Conservation (phyloP, 108 stramenopile species). For the Nitzschia putrida region DNA sequence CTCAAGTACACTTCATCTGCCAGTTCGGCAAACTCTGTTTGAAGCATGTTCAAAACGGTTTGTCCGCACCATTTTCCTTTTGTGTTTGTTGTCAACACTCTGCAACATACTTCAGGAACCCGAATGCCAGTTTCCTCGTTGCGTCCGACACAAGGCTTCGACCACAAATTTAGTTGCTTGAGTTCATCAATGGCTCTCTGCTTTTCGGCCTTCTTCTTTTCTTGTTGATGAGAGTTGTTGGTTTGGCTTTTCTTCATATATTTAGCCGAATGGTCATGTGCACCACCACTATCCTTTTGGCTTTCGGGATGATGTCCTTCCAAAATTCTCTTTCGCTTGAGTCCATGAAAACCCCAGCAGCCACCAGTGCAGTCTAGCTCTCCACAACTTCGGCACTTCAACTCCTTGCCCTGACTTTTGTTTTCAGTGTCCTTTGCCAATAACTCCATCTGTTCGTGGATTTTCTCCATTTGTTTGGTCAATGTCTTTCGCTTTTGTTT, state of each 20-base stretch:
- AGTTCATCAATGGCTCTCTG: conserved; percentile 54
- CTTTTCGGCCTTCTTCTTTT: conserved; percentile 41
- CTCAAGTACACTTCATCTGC: conserved; percentile 25
- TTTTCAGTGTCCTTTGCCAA: conserved; percentile 6
- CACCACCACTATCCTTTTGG: conserved; percentile 2
- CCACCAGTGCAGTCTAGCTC: conserved; percentile 53
- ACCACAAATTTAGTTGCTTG: conserved; percentile 34
- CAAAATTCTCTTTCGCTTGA: conserved; percentile 56
- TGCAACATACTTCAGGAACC: conserved; percentile 57
- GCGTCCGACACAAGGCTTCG: conserved; percentile 42
- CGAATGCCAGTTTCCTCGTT: conserved; percentile 49
- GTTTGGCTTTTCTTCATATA: conserved; percentile 26
- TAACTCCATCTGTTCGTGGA: conserved; percentile 30
- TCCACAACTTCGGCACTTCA: conserved; percentile 74
- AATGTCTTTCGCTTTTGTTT: conserved; percentile 74
- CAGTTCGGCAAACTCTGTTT: conserved; percentile 59
- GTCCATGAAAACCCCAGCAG: conserved; percentile 87
- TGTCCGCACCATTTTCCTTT: conserved; percentile 81
- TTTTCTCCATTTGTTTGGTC: conserved; percentile 63
- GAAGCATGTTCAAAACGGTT: conserved; percentile 50
- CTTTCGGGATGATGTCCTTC: conserved; percentile 31
- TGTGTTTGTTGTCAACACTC: conserved; percentile 52
- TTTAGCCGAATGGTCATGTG: conserved; percentile 11
- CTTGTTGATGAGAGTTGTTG: conserved; percentile 20
- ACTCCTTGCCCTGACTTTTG: background rate